phyloP scores from a whole-genome alignment of 2,329 filamentous ascomycete genomes.

The Westerdykella aurantiaca region DNA sequence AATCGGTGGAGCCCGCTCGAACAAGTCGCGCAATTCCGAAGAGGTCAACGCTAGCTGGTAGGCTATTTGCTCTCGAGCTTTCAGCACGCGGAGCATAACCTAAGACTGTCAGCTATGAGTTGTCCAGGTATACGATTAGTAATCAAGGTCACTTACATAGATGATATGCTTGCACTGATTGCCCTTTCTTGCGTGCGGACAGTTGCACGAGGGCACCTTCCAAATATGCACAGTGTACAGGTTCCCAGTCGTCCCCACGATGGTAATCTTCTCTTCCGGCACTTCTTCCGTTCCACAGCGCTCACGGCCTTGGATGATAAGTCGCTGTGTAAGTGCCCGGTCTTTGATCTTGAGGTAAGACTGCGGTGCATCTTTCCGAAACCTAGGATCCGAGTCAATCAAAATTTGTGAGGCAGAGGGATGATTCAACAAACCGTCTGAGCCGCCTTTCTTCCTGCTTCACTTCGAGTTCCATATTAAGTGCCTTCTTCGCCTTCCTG shows the following conservation, averaged over 20 bases:
- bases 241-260: conserved; percentile 58
- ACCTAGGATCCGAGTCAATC: conserved; percentile 11
- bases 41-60: conserved; percentile 58
- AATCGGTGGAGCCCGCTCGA: conserved; percentile 48
- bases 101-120: conserved; percentile 13
- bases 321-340: conserved; percentile 48
- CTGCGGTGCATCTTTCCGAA: conserved; percentile 39
- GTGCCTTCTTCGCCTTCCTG: conserved; percentile 11
- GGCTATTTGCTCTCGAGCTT: conserved; percentile 49
- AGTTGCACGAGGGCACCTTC: conserved; percentile 50
- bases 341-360: conserved; percentile 44
- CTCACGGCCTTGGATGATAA: conserved; percentile 53
- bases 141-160: conserved; percentile 46
- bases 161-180: conserved; percentile 61
- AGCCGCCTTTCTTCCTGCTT: conserved; percentile 28
- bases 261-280: conserved; percentile 50
- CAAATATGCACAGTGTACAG: conserved; percentile 53
- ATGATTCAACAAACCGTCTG: conserved; percentile 6
- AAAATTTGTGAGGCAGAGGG: not conserved
- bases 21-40: conserved; percentile 53
- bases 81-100: conserved; percentile 54
- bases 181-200: conserved; percentile 50
- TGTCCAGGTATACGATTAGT: not conserved
- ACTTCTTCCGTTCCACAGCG: conserved; percentile 40
- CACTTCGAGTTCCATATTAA: conserved; percentile 5